Evolutionary conservation across 352 stramenopile genomes (phyloP).

Genomic region (Blastocystis sp.): DNA sequence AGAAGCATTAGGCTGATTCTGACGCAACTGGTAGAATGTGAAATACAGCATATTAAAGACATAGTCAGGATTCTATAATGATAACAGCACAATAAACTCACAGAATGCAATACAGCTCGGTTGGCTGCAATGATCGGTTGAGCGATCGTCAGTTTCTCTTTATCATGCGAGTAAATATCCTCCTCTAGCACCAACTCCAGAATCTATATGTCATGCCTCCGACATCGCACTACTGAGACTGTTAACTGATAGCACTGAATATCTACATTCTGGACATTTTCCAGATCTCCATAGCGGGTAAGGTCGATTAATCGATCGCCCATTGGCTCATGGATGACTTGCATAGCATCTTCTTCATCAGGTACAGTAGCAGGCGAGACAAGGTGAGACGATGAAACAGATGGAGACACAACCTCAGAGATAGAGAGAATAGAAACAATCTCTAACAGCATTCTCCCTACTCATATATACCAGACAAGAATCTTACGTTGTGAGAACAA

Average conservation of each 20-base stretch:
- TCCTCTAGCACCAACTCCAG: constrained; percentile 31
- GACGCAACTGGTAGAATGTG: constrained; percentile 53
- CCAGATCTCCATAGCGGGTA: constrained; percentile 23
- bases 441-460: constrained; percentile 11
- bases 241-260: constrained; percentile 61
- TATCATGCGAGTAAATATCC: neutral
- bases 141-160: constrained; percentile 26
- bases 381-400: neutral
- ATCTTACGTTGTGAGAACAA: constrained; percentile 67
- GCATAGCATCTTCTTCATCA: neutral
- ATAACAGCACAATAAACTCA: neutral
- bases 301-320: constrained; percentile 43
- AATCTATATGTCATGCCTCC: constrained; percentile 5
- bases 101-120: constrained; percentile 34
- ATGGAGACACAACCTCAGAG: neutral
- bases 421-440: constrained; percentile 40
- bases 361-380: neutral
- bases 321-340: constrained; percentile 5
- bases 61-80: constrained; percentile 52
- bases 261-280: constrained; percentile 27
- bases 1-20: neutral
- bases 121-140: constrained; percentile 39
- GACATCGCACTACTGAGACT: neutral
- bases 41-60: constrained; percentile 66
- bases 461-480: neutral